These are phyloP conservation scores for Sugiyamaella marilandica DNA, from an alignment of 805 yeast genomes.

Conservation along the genomic window DNA sequence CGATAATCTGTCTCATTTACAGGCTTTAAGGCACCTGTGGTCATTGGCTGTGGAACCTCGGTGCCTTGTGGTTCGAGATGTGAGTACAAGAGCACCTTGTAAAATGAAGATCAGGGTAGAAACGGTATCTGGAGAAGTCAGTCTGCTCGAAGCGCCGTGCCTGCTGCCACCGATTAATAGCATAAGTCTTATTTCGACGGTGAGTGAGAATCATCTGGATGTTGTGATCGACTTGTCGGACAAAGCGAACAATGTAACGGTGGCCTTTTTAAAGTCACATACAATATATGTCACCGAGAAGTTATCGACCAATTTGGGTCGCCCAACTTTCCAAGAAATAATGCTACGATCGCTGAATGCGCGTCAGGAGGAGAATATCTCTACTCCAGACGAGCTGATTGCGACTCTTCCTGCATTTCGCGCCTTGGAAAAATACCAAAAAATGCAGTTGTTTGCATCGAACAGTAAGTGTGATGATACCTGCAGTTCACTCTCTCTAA, in stretches of 20 bases:
- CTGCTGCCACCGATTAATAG: slow-evolving; percentile 56
- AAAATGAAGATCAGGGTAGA: slow-evolving; percentile 41
- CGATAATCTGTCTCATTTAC: slow-evolving; percentile 61
- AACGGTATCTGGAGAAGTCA: slow-evolving; percentile 36
- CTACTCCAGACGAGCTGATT: slow-evolving; percentile 6
- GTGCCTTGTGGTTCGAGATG: slow-evolving; percentile 73
- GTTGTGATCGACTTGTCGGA: slow-evolving; percentile 41
- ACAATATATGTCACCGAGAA: slow-evolving; percentile 12
- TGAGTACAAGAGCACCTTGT: slow-evolving; percentile 53
- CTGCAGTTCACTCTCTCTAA: neutral
- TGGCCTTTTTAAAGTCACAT: slow-evolving; percentile 7
- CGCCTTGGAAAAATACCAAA: slow-evolving; percentile 7
- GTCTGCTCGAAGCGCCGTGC: slow-evolving; percentile 53
- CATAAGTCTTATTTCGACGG: slow-evolving; percentile 46
- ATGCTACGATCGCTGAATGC: slow-evolving; percentile 18
- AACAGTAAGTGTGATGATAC: neutral
- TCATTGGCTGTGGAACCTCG: slow-evolving; percentile 74
- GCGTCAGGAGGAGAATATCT: slow-evolving; percentile 16
- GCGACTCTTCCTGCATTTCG: slow-evolving; percentile 6
- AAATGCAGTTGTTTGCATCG: slow-evolving; percentile 9
- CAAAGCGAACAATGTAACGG: slow-evolving; percentile 1
- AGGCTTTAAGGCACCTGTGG: slow-evolving; percentile 89
- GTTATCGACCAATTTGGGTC: slow-evolving; percentile 6
- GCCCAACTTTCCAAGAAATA: slow-evolving; percentile 1
- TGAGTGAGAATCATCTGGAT: slow-evolving; percentile 48